A percentile compares a stretch with the other conserved stretches of the same genome.
Evolutionary conservation across 2,329 filamentous ascomycete species (phyloP).

Genomic region (Stagonosporopsis cucurbitacearum): DNA sequence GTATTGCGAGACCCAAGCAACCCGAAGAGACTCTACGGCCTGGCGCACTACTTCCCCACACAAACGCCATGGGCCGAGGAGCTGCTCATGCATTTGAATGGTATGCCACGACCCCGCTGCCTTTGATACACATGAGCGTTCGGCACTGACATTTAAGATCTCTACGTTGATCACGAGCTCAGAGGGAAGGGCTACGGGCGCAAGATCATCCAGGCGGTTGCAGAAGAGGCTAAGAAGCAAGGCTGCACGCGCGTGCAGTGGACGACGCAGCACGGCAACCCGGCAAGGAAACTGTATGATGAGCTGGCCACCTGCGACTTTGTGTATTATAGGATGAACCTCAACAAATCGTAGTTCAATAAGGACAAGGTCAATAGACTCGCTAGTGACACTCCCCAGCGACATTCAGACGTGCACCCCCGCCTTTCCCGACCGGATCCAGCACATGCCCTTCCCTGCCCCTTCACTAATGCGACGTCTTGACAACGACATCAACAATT

Average conservation of each 20-base stretch:
- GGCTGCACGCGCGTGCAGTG: conserved; percentile 16
- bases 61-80: conserved; percentile 20
- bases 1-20: conserved; percentile 10
- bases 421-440: neutral
- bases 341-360: neutral
- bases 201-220: conserved; percentile 14
- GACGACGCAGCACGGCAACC: conserved; percentile 18
- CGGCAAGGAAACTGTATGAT: conserved; percentile 20
- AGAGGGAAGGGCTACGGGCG: conserved; percentile 17
- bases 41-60: conserved; percentile 18
- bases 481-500: neutral
- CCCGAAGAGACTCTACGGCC: conserved; percentile 6
- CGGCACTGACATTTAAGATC: neutral
- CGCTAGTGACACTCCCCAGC: neutral
- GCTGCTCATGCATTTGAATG: conserved; percentile 16
- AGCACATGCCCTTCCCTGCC: neutral
- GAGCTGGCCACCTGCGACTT: conserved; percentile 11
- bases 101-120: neutral
- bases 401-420: neutral
- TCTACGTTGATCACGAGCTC: conserved; percentile 17
- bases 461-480: neutral
- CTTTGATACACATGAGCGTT: neutral
- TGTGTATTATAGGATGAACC: conserved; percentile 10
- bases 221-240: conserved; percentile 6
- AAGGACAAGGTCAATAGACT: neutral